These are phyloP conservation scores for Cutaneotrichosporon daszewskae DNA, from an alignment of 1,284 basidiomycete species.

Conservation along the genomic window DNA sequence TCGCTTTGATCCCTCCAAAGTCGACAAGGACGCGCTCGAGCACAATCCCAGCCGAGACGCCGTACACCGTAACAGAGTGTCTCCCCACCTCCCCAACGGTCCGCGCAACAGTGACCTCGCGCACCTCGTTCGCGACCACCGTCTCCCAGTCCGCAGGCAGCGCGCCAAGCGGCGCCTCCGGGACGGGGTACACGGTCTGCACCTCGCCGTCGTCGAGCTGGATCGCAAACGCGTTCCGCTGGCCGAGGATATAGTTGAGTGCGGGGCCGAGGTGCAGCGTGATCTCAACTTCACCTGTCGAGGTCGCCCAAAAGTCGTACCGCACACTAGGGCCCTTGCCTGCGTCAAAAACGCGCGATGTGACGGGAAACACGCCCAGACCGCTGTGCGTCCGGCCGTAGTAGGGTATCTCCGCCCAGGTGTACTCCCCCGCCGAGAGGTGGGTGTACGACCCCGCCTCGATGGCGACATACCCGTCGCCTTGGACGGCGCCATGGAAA, in stretches of 20 bases:
- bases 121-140: slow-evolving; percentile 21
- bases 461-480: slow-evolving; percentile 59
- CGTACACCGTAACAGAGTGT: not conserved
- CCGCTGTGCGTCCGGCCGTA: slow-evolving; percentile 51
- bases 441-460: slow-evolving; percentile 57
- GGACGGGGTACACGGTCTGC: slow-evolving; percentile 53
- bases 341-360: slow-evolving; percentile 56
- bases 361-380: slow-evolving; percentile 58
- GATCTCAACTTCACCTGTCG: slow-evolving; percentile 50
- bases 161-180: slow-evolving; percentile 51
- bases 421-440: slow-evolving; percentile 44
- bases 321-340: slow-evolving; percentile 58
- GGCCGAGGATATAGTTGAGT: slow-evolving; percentile 53
- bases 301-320: slow-evolving; percentile 65
- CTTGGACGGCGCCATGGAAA: slow-evolving; percentile 62
- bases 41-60: slow-evolving; percentile 19
- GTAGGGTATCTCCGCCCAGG: slow-evolving; percentile 58
- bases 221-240: slow-evolving; percentile 55
- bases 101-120: slow-evolving; percentile 8
- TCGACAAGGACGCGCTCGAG: slow-evolving; percentile 17
- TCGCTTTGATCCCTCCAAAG: slow-evolving; percentile 15
- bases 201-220: slow-evolving; percentile 54
- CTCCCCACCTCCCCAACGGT: not conserved
- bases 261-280: slow-evolving; percentile 56
- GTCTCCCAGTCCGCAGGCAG: slow-evolving; percentile 46